phyloP scores from a whole-genome alignment of 2,329 filamentous ascomycete genomes.

The Cladosporium velox region DNA sequence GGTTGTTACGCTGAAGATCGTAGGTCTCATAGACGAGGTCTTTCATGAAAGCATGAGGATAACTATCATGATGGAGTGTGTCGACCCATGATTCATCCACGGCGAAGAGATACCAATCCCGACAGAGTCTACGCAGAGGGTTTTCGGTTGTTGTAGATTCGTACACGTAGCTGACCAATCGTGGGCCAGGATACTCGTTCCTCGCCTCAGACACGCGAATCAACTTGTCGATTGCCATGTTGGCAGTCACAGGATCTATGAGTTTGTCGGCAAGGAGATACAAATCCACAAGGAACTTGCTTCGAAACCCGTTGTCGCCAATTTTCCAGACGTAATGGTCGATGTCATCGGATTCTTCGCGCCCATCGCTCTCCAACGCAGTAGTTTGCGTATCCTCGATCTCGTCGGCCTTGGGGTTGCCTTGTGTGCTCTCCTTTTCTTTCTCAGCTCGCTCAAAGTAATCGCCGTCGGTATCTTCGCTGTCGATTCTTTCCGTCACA shows the following conservation, averaged over 20 bases:
- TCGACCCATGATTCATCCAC: constrained; percentile 45
- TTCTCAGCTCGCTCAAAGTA: neutral
- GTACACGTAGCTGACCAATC: neutral
- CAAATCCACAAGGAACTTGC: neutral
- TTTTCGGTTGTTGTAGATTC: neutral
- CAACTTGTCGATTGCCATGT: neutral
- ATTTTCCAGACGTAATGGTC: neutral
- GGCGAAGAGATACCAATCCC: constrained; percentile 56
- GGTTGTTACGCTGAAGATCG: neutral
- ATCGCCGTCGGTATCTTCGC: neutral
- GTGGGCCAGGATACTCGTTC: neutral
- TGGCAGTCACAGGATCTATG: neutral
- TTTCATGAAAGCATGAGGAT: neutral
- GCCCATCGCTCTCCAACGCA: neutral
- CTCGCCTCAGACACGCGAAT: neutral
- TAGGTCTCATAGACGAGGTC: neutral
- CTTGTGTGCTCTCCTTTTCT: neutral
- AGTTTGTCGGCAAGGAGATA: neutral
- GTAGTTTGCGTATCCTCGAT: neutral
- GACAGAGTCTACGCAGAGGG: neutral
- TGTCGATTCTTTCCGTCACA: neutral
- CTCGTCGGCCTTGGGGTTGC: neutral
- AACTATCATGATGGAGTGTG: neutral
- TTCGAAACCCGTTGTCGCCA: neutral
- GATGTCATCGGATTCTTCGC: neutral